Conservation (phyloP, 495 filamentous ascomycete genomes). For the Trichoderma asperelloides region DNA sequence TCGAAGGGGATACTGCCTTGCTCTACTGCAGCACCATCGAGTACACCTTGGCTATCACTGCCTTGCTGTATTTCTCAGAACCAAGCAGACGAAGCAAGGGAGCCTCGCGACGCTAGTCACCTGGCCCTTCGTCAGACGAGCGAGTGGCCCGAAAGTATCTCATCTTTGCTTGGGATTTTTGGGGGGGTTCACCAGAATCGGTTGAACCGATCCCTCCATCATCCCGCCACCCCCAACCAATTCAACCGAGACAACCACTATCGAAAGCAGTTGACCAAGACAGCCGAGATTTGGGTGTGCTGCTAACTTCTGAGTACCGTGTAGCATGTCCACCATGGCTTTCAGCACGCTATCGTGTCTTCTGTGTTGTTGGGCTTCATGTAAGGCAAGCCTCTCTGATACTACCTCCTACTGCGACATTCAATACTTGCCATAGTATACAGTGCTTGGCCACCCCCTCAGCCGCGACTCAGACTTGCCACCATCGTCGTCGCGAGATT, state of each 20-base stretch:
- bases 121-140: background rate
- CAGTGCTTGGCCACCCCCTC: background rate
- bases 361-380: background rate
- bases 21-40: no score
- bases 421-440: background rate
- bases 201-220: background rate
- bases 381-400: background rate
- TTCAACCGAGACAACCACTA: background rate
- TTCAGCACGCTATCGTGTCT: no score
- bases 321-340: no score
- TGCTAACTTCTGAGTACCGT: background rate
- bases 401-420: background rate
- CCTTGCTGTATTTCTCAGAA: background rate
- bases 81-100: background rate
- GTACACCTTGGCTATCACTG: background rate
- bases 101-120: background rate
- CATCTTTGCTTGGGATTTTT: background rate
- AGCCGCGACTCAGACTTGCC: background rate
- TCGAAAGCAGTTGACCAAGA: background rate
- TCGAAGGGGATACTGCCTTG: no score
- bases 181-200: background rate
- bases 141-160: background rate
- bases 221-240: background rate
- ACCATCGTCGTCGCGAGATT: background rate
- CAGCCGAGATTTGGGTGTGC: conserved; percentile 2